phyloP scores from a whole-genome alignment of 2,329 filamentous ascomycete genomes.

The Exophiala spinifera region DNA sequence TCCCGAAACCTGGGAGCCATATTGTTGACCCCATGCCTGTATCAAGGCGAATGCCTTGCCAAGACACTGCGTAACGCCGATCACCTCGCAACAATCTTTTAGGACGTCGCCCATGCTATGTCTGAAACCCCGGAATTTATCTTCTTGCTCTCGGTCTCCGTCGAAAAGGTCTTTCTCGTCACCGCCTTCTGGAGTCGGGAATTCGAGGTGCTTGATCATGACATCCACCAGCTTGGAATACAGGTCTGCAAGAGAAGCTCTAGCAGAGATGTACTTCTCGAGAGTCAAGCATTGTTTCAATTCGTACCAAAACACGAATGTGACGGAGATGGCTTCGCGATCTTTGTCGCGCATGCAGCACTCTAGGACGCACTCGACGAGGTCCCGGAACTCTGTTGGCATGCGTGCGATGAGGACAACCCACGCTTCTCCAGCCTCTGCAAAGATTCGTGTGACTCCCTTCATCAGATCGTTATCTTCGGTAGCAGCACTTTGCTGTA shows the following conservation, averaged over 20 bases:
- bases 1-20: conserved; percentile 70
- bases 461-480: conserved; percentile 86
- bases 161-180: conserved; percentile 85
- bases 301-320: conserved; percentile 98
- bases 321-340: conserved; percentile 85
- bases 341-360: conserved; percentile 85
- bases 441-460: conserved; percentile 82
- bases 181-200: conserved; percentile 70
- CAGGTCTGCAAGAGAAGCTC: conserved; percentile 71
- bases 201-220: conserved; percentile 86
- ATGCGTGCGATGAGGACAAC: conserved; percentile 85
- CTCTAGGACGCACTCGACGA: conserved; percentile 90
- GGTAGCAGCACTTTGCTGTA: conserved; percentile 69
- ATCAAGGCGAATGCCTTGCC: conserved; percentile 84
- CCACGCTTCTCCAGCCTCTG: conserved; percentile 93
- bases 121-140: conserved; percentile 94
- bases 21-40: conserved; percentile 80
- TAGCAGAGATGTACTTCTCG: conserved; percentile 81
- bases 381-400: conserved; percentile 72
- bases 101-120: conserved; percentile 97
- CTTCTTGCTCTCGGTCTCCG: conserved; percentile 90
- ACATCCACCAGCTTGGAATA: conserved; percentile 90
- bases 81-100: conserved; percentile 94
- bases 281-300: conserved; percentile 93
- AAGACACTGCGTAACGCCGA: conserved; percentile 87